phyloP scores from a whole-genome alignment of 129 eudicot genomes.

The Dittrichia graveolens region DNA sequence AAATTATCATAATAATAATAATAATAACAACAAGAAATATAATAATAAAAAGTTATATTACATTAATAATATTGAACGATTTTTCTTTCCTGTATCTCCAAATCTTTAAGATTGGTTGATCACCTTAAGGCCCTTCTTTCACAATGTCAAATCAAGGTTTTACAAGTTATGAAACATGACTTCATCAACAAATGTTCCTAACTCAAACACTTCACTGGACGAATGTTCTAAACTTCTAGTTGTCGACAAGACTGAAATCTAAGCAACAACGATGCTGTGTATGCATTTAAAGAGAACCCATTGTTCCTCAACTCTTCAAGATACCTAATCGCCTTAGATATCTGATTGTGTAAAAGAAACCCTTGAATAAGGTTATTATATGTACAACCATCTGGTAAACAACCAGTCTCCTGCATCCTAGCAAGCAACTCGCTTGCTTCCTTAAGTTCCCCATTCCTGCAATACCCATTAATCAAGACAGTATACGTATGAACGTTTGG shows the following conservation, averaged over 20 bases:
- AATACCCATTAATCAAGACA: slow-evolving; percentile 30
- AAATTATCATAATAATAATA: too few species aligned
- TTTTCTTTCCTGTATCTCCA: too few species aligned
- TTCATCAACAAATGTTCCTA: neutral
- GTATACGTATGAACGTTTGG: slow-evolving; percentile 35
- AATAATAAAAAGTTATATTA: too few species aligned
- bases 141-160: neutral
- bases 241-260: slow-evolving; percentile 26
- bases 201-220: neutral
- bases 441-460: slow-evolving; percentile 23
- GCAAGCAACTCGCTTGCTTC: slow-evolving; percentile 28
- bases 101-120: too few species aligned
- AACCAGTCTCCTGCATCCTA: slow-evolving; percentile 31
- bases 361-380: slow-evolving; percentile 36
- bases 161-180: slow-evolving; percentile 14
- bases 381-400: slow-evolving; percentile 30
- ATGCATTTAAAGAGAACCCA: slow-evolving; percentile 26
- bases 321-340: slow-evolving; percentile 22
- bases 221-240: slow-evolving; percentile 7
- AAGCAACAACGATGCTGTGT: slow-evolving; percentile 35
- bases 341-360: slow-evolving; percentile 26
- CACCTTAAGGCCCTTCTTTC: neutral
- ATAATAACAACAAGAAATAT: too few species aligned
- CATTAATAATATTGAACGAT: too few species aligned
- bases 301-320: slow-evolving; percentile 22